phyloP scores from a whole-genome alignment of 2,329 filamentous ascomycete genomes.

The Trichoderma sp. region DNA sequence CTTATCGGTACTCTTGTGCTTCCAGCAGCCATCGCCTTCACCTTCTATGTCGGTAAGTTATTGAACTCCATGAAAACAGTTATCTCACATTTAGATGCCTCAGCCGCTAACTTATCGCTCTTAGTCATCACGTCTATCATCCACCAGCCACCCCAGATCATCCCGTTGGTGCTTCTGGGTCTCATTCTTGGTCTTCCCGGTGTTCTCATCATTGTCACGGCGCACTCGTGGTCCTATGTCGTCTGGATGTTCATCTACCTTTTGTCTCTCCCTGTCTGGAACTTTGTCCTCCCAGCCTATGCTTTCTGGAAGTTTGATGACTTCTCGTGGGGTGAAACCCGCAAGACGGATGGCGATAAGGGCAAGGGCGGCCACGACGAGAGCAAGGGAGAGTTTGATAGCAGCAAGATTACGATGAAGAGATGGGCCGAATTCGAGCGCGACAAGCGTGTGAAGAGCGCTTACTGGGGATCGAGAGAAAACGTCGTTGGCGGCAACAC shows the following conservation, averaged over 20 bases:
- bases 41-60: slow-evolving; percentile 86
- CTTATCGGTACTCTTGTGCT: slow-evolving; percentile 91
- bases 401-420: slow-evolving; percentile 99
- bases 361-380: slow-evolving; percentile 84
- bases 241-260: slow-evolving; percentile 98
- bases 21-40: slow-evolving; percentile 95
- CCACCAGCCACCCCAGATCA: slow-evolving; percentile 73
- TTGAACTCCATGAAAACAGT: neutral
- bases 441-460: slow-evolving; percentile 53
- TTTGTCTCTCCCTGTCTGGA: slow-evolving; percentile 91
- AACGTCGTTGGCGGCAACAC: slow-evolving; percentile 46
- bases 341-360: slow-evolving; percentile 90
- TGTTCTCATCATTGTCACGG: slow-evolving; percentile 87
- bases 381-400: slow-evolving; percentile 95
- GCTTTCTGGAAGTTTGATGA: slow-evolving; percentile 99
- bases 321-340: slow-evolving; percentile 98
- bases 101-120: neutral
- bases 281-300: slow-evolving; percentile 91
- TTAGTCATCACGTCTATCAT: slow-evolving; percentile 84
- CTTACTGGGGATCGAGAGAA: slow-evolving; percentile 56
- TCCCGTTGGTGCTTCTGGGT: slow-evolving; percentile 84
- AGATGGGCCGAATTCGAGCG: slow-evolving; percentile 95
- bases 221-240: slow-evolving; percentile 89
- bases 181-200: slow-evolving; percentile 93
- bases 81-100: neutral